Base-by-base conservation (phyloP, 257 asterid species). In the Solanum paucissectum region DNA sequence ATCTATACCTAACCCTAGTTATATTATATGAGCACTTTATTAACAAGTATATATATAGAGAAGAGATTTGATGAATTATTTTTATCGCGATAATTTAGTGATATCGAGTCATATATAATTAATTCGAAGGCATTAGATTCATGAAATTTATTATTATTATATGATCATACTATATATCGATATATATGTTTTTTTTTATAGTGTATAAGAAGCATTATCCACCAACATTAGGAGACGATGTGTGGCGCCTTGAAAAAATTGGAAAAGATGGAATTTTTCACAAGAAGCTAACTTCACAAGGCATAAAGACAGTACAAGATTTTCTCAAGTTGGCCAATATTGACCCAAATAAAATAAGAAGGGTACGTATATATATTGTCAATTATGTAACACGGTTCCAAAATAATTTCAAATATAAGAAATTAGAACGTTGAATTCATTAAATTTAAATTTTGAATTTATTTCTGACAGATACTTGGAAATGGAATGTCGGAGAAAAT, bases 131-230 rank as follows among this genome's bases (percentile, higher is more conserved):
- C 11, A 79, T 42, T 20, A 32, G 55, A 83, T 83, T 52, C 7
- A 10, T 33, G 29, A 55, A 49, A 20, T 52, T 0, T 9, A 82
- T 49, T 21, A 83, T 46, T 83, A 52, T 21, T 84, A n/a, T 83
- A 23, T 7, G 27, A 42, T 13, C 23, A 79, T 79, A 29, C 29
- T 29, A 29, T 29, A 29, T 29, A 29, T 29, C 29, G 29, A 29
- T 68, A 14, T 66, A 38, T 12, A 79, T 75, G 11, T 33, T 42
- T 36, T 33, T 3, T 52, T 49, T 55, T 52, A 49, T 87, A 94
- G 98, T 94, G 92, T 95, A 95, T 93, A 95, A 93, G 93, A 95
- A 95, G 77, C 96, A 95, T 87, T 90, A 95, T 74, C 97, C 97
- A 82, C 98, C 98, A 16, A 87, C 91, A 18, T 62, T 95, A 64